A percentile compares a stretch with the other conserved stretches of the same genome.
Conservation (phyloP, 2,329 filamentous ascomycete species). For the Colletotrichum cereale region DNA sequence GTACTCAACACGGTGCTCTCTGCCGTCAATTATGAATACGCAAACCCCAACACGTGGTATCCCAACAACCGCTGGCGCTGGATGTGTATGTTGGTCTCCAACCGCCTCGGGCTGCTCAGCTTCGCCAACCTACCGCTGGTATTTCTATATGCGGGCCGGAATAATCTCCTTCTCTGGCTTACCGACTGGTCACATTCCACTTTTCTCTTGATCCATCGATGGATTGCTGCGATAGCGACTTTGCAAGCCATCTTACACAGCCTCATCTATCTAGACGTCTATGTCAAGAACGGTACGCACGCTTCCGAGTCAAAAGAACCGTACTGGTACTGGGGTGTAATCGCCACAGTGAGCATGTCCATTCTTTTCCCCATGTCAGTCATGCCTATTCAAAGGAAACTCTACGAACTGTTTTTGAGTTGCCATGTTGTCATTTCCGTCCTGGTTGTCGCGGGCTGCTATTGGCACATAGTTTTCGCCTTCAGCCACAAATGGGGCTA, state of each 20-base stretch:
- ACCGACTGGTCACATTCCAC: slow-evolving; percentile 60
- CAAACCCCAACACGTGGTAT: slow-evolving; percentile 44
- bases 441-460: slow-evolving; percentile 55
- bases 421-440: slow-evolving; percentile 54
- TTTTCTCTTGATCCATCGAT: slow-evolving; percentile 59
- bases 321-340: slow-evolving; percentile 57
- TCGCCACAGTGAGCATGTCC: slow-evolving; percentile 51
- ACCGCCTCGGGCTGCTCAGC: slow-evolving; percentile 52
- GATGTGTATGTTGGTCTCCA: slow-evolving; percentile 25
- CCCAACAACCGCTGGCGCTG: neutral
- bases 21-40: slow-evolving; percentile 46
- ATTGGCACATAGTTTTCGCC: slow-evolving; percentile 51
- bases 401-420: slow-evolving; percentile 57
- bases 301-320: slow-evolving; percentile 43
- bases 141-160: slow-evolving; percentile 54
- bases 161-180: slow-evolving; percentile 56
- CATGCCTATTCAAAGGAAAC: slow-evolving; percentile 49
- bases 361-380: slow-evolving; percentile 47
- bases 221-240: slow-evolving; percentile 55
- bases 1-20: slow-evolving; percentile 52
- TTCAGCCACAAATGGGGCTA: slow-evolving; percentile 55
- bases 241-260: slow-evolving; percentile 57
- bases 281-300: slow-evolving; percentile 47
- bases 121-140: slow-evolving; percentile 50
- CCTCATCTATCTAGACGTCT: slow-evolving; percentile 49